Conservation (phyloP, 164 flowering plant species). For the Macadamia tetraphylla region DNA sequence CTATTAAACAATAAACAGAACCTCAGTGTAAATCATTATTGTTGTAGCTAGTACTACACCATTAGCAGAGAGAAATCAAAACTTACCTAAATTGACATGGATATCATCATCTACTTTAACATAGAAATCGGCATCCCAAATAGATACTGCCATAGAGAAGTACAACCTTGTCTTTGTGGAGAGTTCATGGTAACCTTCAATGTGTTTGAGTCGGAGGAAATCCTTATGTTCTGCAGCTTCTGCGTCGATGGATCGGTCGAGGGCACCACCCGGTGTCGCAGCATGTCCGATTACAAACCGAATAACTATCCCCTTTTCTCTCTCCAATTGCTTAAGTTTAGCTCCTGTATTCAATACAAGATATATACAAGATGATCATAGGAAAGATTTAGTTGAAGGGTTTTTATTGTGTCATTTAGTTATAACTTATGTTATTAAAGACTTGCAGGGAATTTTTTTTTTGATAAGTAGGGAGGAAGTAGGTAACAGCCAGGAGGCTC, state of each 20-base stretch:
- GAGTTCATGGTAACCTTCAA: constrained; percentile 80
- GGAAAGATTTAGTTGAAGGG: too few species aligned
- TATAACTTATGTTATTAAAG: too few species aligned
- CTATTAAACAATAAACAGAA: constrained; percentile 18
- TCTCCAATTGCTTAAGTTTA: constrained; percentile 53
- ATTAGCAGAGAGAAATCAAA: background rate
- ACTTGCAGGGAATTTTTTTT: too few species aligned
- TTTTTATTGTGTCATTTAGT: too few species aligned
- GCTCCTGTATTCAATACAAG: constrained; percentile 29
- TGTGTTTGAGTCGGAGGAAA: constrained; percentile 64
- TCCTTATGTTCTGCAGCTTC: constrained; percentile 63
- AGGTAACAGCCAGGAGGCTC: too few species aligned
- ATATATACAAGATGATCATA: background rate
- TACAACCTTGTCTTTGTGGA: constrained; percentile 73
- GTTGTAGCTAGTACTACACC: too few species aligned
- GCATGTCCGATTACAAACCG: constrained; percentile 86
- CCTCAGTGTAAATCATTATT: too few species aligned
- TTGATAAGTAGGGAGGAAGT: too few species aligned
- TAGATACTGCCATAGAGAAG: constrained; percentile 55
- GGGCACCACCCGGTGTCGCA: constrained; percentile 52
- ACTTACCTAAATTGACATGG: constrained; percentile 61
- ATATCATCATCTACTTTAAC: constrained; percentile 88
- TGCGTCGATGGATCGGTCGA: constrained; percentile 55
- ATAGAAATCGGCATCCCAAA: constrained; percentile 87
- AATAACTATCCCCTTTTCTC: constrained; percentile 69